A percentile compares a stretch with the other conserved stretches of the same genome.
Evolutionary conservation across 1,284 basidiomycete genomes (phyloP).

Genomic region (Microbotryum violaceum): DNA sequence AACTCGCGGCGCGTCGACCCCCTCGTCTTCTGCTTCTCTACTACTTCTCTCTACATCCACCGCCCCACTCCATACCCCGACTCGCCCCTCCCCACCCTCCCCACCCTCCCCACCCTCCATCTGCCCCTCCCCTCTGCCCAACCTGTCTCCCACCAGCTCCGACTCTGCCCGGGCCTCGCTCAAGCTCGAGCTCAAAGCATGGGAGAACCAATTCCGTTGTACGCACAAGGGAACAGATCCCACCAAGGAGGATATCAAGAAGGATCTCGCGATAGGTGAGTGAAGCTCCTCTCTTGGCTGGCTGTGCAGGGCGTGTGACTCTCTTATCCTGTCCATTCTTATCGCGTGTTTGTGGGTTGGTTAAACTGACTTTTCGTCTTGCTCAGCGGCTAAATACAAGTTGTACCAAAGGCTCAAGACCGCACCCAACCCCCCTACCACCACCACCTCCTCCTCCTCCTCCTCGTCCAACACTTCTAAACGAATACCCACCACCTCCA

Average conservation of each 20-base stretch:
- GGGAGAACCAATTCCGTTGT: conserved; percentile 13
- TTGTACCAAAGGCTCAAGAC: conserved; percentile 18
- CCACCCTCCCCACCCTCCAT: too few relatives aligned
- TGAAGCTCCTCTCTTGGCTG: neutral
- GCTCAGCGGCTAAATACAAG: conserved; percentile 26
- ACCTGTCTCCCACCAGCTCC: too few relatives aligned
- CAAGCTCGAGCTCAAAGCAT: conserved; percentile 24
- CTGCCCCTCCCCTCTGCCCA: too few relatives aligned
- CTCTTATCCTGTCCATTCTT: too few relatives aligned
- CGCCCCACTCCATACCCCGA: too few relatives aligned
- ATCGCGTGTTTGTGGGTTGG: too few relatives aligned
- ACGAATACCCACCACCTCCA: neutral
- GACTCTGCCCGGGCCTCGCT: neutral
- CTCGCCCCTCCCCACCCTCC: too few relatives aligned
- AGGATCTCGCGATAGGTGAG: conserved; percentile 19
- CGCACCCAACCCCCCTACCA: neutral
- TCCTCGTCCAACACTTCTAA: neutral
- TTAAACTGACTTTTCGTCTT: too few relatives aligned
- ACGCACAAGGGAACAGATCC: conserved; percentile 13
- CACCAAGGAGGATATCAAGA: conserved; percentile 26
- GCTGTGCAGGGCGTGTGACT: neutral
- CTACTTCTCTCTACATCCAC: too few relatives aligned
- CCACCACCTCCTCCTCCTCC: neutral
- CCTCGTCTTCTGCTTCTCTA: too few relatives aligned
- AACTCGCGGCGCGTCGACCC: too few relatives aligned